Evolutionary conservation across 2,329 filamentous ascomycete species (phyloP), one percentile per base, ranked within the genome.

Genomic region (Colletotrichum magnum): DNA sequence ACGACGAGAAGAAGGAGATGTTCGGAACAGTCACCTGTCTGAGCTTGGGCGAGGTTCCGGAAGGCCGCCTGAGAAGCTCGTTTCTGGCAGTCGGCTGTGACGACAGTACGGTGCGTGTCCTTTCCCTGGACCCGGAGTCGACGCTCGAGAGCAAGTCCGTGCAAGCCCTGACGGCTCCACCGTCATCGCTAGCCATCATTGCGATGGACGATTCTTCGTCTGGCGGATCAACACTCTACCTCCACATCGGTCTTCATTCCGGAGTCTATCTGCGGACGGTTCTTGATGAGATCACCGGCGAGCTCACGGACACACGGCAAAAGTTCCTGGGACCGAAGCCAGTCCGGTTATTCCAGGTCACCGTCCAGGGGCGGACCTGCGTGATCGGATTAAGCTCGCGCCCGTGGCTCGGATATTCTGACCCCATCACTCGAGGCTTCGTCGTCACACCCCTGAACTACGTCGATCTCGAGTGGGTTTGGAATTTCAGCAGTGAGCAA

Each of bases 61-160:
- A 97, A 80, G 96, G 97, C 32, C 91, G 94, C 57, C 85, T 95
- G 50, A 88, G 97, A 78, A 97, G 95, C 78, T 94, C 94, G 1
- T 99, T 97, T 82, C 86, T 98, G 61, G 97, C 97, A 51, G 95
- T 99, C 52, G 97, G 97, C 6, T 98, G 95, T 77, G 96, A 98
- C 75, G 96, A 99, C 80, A 94, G 94, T 68, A 98, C 96, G 0
- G 96, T 99, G 61, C 93, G 96, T 61, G 94, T 99, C 61, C 87
- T 97, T 63, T 97, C 94, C 76, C 83, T 98, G 36, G 94, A 97
- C 75, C 94, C 94, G 0, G 95, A 98, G 72, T 93, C 93, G 3
- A 97, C 94, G 0, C 84, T 99, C 12, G 94, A 97, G 79, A 96
- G 92, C 79, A 97, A 97, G 77, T 98, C 94, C 4, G 93, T 99